Evolutionary conservation across 306 rosid species (phyloP).

Genomic region (Glycine soja): DNA sequence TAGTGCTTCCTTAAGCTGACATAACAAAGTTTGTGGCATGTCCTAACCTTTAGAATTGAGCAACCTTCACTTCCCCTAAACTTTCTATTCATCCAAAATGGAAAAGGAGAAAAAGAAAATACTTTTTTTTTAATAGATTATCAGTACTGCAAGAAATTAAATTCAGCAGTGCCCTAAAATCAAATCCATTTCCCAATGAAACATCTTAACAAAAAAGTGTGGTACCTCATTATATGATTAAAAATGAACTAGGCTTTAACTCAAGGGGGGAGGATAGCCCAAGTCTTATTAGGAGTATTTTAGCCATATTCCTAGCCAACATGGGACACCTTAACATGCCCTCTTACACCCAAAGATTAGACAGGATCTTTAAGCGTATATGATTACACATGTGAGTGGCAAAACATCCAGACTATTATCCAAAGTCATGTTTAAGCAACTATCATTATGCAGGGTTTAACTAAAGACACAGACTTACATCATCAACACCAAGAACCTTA

Average conservation of each 20-base stretch:
- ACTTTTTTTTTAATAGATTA: no score
- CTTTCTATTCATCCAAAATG: not conserved
- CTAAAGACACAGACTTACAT: conserved; percentile 61
- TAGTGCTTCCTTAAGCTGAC: not conserved
- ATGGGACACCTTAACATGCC: not conserved
- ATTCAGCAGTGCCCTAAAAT: conserved; percentile 28
- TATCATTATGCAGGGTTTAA: conserved; percentile 17
- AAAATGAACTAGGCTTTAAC: not conserved
- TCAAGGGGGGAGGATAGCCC: not conserved
- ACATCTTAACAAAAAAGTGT: not conserved
- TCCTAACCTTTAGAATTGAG: not conserved
- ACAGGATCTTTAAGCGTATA: not conserved
- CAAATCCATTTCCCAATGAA: conserved; percentile 20
- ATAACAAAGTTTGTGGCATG: not conserved
- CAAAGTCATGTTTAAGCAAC: conserved; percentile 11
- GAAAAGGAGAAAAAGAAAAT: not conserved
- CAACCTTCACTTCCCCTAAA: not conserved
- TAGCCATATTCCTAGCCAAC: not conserved
- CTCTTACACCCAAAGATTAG: not conserved
- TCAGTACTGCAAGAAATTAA: conserved; percentile 9
- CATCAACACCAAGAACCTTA: conserved; percentile 80
- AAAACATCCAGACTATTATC: not conserved
- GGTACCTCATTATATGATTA: not conserved
- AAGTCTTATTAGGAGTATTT: not conserved
- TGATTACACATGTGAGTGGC: not conserved